Base-by-base conservation (phyloP, 2,329 filamentous ascomycete species). In the Remersonia thermophila region DNA sequence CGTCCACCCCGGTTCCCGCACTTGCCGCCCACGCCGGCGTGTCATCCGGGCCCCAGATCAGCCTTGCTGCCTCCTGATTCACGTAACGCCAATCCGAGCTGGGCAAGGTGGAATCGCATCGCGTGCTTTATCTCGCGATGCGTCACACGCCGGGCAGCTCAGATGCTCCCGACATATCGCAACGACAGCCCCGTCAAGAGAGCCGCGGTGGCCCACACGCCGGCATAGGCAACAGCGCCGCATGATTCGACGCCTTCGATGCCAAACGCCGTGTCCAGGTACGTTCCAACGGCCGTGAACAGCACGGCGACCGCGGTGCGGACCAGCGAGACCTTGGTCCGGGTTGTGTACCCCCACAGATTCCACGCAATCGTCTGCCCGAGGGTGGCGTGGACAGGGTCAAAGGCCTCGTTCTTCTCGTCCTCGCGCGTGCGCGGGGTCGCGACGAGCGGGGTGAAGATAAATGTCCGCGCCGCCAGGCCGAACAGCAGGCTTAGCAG, bases 171-270 rank as follows among this genome's bases (percentile, higher is more conserved):
- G 29, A 76, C 66, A 65, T 56, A 18, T 65, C 41, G 67, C 27
- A 79, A 53, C 2, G 59, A 65, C n/a, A 65, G 25, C 11, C 80
- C 80, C 3, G 73, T 71, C 36, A 78, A 52, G 10, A 69, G 54
- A 3, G 73, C 70, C 6, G 80, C 81, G 15, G 67, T 49, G n/a
- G 72, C 73, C 85, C 85, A 95, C 26, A 89, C 65, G 15, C 64
- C 63, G 2, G 82, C 77, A 66, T 86, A 96, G 0, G 70, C 73
- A 3, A 66, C 60, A 1, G 86, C 83, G 9, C 87, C 89, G 1
- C 63, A 48, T 3, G 72, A 44, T 49, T 87, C 80, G 9, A 84
- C 74, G 4, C 83, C 81, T 30, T 73, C 65, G 14, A 95, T 61
- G 0, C 76, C 80, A 37, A 76, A 65, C 32, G 67, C 71, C 16